These are phyloP conservation scores for Coccinonectria pachysandricola DNA, from an alignment of 2,329 filamentous ascomycete genomes.

Conservation along the genomic window DNA sequence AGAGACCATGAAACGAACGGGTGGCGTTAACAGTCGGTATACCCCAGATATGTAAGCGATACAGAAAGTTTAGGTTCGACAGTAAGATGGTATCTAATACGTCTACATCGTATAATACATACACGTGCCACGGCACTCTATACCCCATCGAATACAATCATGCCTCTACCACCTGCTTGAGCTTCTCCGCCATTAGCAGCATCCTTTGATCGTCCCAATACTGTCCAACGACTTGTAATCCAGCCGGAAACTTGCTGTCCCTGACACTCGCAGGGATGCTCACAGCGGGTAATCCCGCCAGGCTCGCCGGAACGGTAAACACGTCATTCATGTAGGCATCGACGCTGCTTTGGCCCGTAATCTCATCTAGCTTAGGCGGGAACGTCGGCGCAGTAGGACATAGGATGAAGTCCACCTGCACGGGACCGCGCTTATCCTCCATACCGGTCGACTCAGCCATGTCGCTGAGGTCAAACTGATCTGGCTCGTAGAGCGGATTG, in stretches of 20 bases:
- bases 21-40: too few relatives aligned
- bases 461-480: constrained; percentile 49
- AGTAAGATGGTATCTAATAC: too few relatives aligned
- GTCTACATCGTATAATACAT: constrained; percentile 1
- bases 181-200: constrained; percentile 43
- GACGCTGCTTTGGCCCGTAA: constrained; percentile 47
- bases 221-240: constrained; percentile 72
- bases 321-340: constrained; percentile 87
- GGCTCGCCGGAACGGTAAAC: constrained; percentile 87
- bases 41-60: too few relatives aligned
- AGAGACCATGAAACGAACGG: too few relatives aligned
- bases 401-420: constrained; percentile 73
- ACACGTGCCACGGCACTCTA: too few relatives aligned
- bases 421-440: constrained; percentile 45
- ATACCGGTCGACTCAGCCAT: constrained; percentile 42
- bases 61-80: too few relatives aligned
- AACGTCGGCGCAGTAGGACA: constrained; percentile 77
- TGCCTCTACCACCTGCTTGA: constrained; percentile 25
- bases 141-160: too few relatives aligned
- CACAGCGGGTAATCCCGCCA: constrained; percentile 82
- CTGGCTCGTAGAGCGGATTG: constrained; percentile 54
- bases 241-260: constrained; percentile 30
- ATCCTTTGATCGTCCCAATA: constrained; percentile 64
- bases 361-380: constrained; percentile 53
- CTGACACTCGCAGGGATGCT: constrained; percentile 53